phyloP scores from a whole-genome alignment of 768 basidiomycete species.

The Boletellus ananas region DNA sequence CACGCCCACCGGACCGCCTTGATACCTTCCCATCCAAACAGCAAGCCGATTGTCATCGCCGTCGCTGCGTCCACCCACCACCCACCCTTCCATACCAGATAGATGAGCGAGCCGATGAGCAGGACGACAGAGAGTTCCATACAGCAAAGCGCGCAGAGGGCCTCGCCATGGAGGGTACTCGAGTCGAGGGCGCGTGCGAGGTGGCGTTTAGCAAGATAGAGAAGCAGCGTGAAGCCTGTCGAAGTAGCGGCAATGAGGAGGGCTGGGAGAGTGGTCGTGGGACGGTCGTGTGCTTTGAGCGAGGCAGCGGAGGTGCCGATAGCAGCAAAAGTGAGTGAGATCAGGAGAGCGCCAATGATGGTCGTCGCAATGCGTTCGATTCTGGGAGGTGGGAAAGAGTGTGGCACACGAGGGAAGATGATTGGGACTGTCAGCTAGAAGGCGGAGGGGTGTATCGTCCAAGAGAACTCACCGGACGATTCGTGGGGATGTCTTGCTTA shows the following conservation, averaged over 20 bases:
- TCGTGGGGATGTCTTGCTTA: neutral
- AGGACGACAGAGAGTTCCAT: slow-evolving; percentile 42
- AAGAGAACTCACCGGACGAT: slow-evolving; percentile 13
- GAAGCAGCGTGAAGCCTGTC: slow-evolving; percentile 36
- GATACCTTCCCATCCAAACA: slow-evolving; percentile 44
- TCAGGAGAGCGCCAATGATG: slow-evolving; percentile 36
- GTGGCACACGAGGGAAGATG: neutral
- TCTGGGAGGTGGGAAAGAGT: slow-evolving; percentile 16
- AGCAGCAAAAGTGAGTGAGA: slow-evolving; percentile 37
- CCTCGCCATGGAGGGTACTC: slow-evolving; percentile 42
- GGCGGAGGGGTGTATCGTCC: neutral
- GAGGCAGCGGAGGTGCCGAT: slow-evolving; percentile 33
- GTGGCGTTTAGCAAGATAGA: slow-evolving; percentile 45
- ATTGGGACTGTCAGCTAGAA: neutral
- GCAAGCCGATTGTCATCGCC: slow-evolving; percentile 35
- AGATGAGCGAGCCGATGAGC: slow-evolving; percentile 40
- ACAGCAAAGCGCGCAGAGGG: slow-evolving; percentile 42
- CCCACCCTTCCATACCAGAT: slow-evolving; percentile 39
- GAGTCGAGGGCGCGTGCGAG: slow-evolving; percentile 44
- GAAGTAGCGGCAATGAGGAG: slow-evolving; percentile 43
- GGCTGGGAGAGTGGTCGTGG: slow-evolving; percentile 37
- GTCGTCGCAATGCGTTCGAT: slow-evolving; percentile 36
- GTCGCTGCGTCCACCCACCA: slow-evolving; percentile 50
- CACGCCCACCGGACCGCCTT: slow-evolving; percentile 42
- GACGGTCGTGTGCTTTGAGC: slow-evolving; percentile 35